Percentiles rank a stretch among this genome's conserved stretches.
Evolutionary conservation across 768 basidiomycete genomes (phyloP).

Genomic region (Cantharellus cinnabarinus): DNA sequence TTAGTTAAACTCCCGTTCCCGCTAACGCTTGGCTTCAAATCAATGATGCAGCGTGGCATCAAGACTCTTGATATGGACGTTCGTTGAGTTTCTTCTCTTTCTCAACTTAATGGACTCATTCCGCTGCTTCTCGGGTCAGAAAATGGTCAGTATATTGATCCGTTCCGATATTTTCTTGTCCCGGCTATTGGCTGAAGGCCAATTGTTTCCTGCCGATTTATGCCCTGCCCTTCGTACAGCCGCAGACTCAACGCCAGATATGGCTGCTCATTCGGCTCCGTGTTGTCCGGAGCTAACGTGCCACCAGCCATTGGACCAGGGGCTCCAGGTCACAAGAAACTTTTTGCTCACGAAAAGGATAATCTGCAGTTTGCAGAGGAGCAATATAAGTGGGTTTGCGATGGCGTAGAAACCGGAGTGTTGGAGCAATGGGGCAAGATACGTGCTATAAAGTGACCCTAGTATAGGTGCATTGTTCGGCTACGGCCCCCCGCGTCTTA

Average conservation of each 20-base stretch:
- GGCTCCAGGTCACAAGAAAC: conserved; percentile 48
- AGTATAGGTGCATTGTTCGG: neutral
- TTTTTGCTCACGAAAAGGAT: conserved; percentile 77
- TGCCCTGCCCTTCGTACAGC: conserved; percentile 22
- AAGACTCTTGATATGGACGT: conserved; percentile 95
- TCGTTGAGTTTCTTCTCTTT: conserved; percentile 94
- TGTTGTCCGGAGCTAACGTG: too few relatives aligned
- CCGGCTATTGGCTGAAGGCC: too few relatives aligned
- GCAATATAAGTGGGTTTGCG: conserved; percentile 62
- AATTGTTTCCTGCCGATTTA: too few relatives aligned
- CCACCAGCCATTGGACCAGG: conserved; percentile 25
- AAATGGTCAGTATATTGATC: conserved; percentile 37
- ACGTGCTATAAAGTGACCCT: conserved; percentile 6
- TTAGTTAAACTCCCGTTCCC: conserved; percentile 94
- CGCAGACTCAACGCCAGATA: conserved; percentile 55
- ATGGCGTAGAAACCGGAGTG: conserved; percentile 60
- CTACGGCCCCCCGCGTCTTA: too few relatives aligned
- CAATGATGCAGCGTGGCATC: conserved; percentile 91
- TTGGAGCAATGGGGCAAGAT: conserved; percentile 58
- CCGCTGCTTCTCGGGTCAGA: conserved; percentile 79
- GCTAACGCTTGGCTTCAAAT: conserved; percentile 88
- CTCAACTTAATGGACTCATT: conserved; percentile 87
- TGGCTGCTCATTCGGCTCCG: conserved; percentile 23
- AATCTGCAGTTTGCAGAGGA: conserved; percentile 86
- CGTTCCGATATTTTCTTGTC: too few relatives aligned